phyloP scores from a whole-genome alignment of 2,329 filamentous ascomycete species.

The Alternaria incomplexa region DNA sequence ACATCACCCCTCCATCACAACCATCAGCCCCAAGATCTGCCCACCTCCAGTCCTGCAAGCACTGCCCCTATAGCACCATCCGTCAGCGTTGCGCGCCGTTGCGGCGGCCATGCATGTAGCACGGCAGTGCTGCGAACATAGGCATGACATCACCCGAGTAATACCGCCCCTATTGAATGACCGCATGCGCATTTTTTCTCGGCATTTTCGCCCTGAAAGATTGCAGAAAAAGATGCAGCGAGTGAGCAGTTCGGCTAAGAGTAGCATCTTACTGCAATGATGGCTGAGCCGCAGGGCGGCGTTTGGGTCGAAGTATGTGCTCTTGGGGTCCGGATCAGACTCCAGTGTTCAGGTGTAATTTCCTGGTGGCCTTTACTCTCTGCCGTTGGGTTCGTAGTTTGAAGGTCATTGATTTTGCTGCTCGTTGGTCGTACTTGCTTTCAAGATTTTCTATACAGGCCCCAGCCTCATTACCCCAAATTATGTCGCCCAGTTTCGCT shows the following conservation, averaged over 20 bases:
- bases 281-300: background rate
- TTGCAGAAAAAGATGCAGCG: background rate
- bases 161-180: background rate
- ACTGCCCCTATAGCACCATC: background rate
- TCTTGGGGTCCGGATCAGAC: background rate
- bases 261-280: background rate
- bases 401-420: background rate
- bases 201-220: background rate
- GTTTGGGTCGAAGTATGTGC: background rate
- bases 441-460: background rate
- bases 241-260: background rate
- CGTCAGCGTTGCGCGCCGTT: background rate
- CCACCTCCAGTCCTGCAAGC: too few relatives aligned
- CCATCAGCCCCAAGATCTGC: background rate
- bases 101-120: background rate
- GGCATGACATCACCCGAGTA: background rate
- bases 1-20: background rate
- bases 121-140: background rate
- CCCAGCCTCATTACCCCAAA: background rate
- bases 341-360: background rate
- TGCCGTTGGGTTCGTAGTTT: background rate
- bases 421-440: background rate
- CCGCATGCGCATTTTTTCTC: background rate
- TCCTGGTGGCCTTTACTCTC: background rate
- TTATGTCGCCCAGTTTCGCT: constrained; percentile 5